Percentiles rank a stretch among this genome's conserved stretches.
Evolutionary conservation across 768 basidiomycete genomes (phyloP).

Genomic region (Termitomyces eurrhizus): DNA sequence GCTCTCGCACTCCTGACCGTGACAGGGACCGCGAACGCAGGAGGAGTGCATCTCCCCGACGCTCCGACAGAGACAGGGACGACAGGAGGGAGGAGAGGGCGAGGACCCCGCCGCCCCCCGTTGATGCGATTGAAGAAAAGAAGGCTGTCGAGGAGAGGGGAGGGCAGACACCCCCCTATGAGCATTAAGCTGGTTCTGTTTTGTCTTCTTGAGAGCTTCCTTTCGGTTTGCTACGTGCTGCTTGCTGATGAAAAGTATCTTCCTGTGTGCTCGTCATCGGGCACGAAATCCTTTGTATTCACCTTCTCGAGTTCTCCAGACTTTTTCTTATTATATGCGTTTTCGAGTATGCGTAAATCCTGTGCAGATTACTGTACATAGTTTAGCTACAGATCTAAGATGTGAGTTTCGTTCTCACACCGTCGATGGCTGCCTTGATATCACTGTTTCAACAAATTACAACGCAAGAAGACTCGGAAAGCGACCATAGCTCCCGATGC

Average conservation of each 20-base stretch:
- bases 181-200: constrained; percentile 5
- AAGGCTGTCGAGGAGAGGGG: constrained; percentile 9
- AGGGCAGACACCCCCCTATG: constrained; percentile 13
- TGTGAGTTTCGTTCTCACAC: constrained; percentile 1
- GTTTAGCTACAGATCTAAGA: constrained; percentile 8
- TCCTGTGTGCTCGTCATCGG: constrained; percentile 1
- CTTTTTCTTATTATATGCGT: constrained; percentile 1
- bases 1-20: constrained; percentile 44
- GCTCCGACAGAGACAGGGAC: constrained; percentile 9
- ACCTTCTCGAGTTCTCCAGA: not conserved
- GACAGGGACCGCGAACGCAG: constrained; percentile 35
- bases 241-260: constrained; percentile 12
- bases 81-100: constrained; percentile 35
- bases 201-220: not conserved
- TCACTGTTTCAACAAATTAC: not conserved
- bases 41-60: constrained; percentile 14
- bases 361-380: constrained; percentile 12
- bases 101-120: constrained; percentile 43
- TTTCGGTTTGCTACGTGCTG: not conserved
- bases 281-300: constrained; percentile 5
- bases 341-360: constrained; percentile 10
- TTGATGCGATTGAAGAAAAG: constrained; percentile 5
- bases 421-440: not conserved
- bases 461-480: too few species aligned
- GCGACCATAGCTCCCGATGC: not conserved